Base-by-base conservation (phyloP, 2,329 filamentous ascomycete genomes). In the Aspergillus neoniger region DNA sequence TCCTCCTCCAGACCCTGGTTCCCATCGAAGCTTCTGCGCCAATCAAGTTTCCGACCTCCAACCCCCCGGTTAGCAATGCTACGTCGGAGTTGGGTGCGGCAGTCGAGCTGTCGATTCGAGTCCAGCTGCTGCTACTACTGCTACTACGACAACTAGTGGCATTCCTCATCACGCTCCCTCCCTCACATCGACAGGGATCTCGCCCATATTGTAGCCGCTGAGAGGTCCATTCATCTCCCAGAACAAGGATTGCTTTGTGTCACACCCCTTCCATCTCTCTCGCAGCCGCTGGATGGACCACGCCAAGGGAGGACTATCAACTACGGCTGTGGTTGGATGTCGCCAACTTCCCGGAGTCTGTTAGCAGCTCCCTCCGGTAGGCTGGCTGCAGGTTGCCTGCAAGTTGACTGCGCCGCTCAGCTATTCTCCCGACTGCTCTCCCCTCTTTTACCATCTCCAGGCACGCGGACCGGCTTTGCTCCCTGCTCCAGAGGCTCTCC, bases 271-370 rank as follows among this genome's bases (percentile, higher is more conserved):
- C 50, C 44, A 30, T 58, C 44, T 5, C 47, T 48, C 50, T 55
- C 55, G 44, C 41, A 53, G 48, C 58, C 59, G 50, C 61, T 64
- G 66, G 66, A 74, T 72, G 70, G 71, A 70, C 72, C 67, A 65
- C 62, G 72, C 73, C 70, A 74, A 74, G 73, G 60, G 73, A 60
- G 25, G 62, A 64, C 67, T 59, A 63, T 64, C 67, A 61, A 64
- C 64, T 59, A 54, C 59, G 44, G 49, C 43, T 15, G 23, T 47
- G 49, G 32, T 44, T 54, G 39, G 32, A 57, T 36, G 17, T 41
- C 8, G 30, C 36, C 50, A 39, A 32, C 50, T 52, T 41, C 55
- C 43, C 19, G 36, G 44, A 23, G 25, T 9, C 52, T 55, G 54
- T 50, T 50, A 55, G 39, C 57, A 55, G 59, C 58, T 44, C 32